Percentiles rank a stretch among this genome's conserved stretches.
These are phyloP conservation scores for Sporothrix humicola DNA, from an alignment of 2,329 filamentous ascomycete genomes.

Conservation along the genomic window DNA sequence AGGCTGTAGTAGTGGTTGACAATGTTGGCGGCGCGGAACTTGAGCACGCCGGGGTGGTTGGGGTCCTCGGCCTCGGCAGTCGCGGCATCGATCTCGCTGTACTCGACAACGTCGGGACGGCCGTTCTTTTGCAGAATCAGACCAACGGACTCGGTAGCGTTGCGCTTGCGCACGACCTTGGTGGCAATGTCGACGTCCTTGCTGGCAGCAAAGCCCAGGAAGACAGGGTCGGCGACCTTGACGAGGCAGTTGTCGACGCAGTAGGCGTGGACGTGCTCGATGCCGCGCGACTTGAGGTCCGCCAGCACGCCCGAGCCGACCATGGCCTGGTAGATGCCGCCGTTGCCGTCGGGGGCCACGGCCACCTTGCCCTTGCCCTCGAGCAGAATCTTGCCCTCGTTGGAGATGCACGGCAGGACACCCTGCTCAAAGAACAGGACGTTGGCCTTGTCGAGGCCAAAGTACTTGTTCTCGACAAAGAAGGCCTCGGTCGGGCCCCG, in stretches of 20 bases:
- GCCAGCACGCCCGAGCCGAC: slow-evolving; percentile 78
- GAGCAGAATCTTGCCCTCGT: slow-evolving; percentile 95
- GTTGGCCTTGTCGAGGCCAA: slow-evolving; percentile 84
- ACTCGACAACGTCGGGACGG: slow-evolving; percentile 96
- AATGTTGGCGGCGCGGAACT: slow-evolving; percentile 97
- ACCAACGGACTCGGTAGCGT: slow-evolving; percentile 93
- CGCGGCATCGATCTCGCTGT: slow-evolving; percentile 90
- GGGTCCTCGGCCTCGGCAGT: slow-evolving; percentile 89
- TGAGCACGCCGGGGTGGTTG: slow-evolving; percentile 79
- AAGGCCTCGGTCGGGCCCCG: slow-evolving; percentile 90
- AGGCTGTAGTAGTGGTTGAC: slow-evolving; percentile 99
- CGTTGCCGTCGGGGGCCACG: slow-evolving; percentile 95
- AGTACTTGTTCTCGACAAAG: slow-evolving; percentile 88
- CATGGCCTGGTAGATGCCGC: slow-evolving; percentile 93
- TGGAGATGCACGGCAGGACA: slow-evolving; percentile 93
- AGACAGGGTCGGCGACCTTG: slow-evolving; percentile 94
- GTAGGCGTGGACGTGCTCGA: slow-evolving; percentile 96
- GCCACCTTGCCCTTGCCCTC: slow-evolving; percentile 90
- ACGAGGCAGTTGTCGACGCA: slow-evolving; percentile 99
- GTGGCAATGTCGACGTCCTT: slow-evolving; percentile 94
- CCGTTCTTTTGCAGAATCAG: slow-evolving; percentile 95
- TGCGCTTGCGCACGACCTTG: slow-evolving; percentile 98
- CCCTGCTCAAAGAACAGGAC: slow-evolving; percentile 96
- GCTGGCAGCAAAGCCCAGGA: slow-evolving; percentile 89
- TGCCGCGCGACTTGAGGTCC: slow-evolving; percentile 86